phyloP scores from a whole-genome alignment of 2,329 filamentous ascomycete species.

The Penicillium thymicola region DNA sequence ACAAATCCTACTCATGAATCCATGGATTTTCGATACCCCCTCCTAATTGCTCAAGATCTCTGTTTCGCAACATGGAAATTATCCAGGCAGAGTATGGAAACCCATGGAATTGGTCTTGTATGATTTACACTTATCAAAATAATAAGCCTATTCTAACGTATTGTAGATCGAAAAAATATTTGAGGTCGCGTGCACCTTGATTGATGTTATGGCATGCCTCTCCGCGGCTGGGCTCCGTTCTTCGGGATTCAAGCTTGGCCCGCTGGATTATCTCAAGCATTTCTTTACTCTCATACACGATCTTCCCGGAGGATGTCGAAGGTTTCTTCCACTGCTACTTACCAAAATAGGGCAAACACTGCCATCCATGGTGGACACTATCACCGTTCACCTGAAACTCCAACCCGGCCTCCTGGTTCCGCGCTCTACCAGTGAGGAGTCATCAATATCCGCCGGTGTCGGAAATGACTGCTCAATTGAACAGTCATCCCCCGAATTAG shows the following conservation, averaged over 20 bases:
- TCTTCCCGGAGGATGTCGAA: constrained; percentile 71
- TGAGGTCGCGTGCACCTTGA: constrained; percentile 69
- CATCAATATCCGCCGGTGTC: neutral
- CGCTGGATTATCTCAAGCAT: constrained; percentile 70
- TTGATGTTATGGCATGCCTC: constrained; percentile 66
- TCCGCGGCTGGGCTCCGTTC: constrained; percentile 59
- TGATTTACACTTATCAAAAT: neutral
- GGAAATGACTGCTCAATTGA: neutral
- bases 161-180: constrained; percentile 72
- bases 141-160: neutral
- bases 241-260: constrained; percentile 62
- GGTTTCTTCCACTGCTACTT: constrained; percentile 73
- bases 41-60: constrained; percentile 61
- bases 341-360: constrained; percentile 72
- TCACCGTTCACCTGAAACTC: constrained; percentile 21
- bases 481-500: neutral
- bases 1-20: constrained; percentile 56
- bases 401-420: neutral
- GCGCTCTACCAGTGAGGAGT: neutral
- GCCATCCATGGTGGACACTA: constrained; percentile 40
- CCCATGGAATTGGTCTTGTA: constrained; percentile 71
- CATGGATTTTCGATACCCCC: constrained; percentile 61
- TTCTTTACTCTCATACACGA: constrained; percentile 65
- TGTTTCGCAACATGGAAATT: constrained; percentile 67
- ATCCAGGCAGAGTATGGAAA: constrained; percentile 68